Conservation (phyloP, 2,329 filamentous ascomycete genomes). For the Chrysoporthe deuterocubensis region DNA sequence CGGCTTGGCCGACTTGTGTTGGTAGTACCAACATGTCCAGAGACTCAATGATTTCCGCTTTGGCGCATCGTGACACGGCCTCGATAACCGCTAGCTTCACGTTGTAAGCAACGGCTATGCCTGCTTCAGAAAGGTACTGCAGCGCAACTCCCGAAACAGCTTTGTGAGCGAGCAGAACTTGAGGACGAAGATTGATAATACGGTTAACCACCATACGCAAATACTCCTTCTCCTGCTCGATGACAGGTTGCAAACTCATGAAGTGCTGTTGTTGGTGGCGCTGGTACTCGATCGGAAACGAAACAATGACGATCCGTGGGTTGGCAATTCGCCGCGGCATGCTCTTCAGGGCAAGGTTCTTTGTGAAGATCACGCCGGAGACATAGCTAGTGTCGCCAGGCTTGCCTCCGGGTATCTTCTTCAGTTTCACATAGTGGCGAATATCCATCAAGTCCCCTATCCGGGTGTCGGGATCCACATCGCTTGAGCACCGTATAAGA, state of each 20-base stretch:
- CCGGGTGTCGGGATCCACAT: conserved; percentile 91
- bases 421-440: conserved; percentile 94
- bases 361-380: conserved; percentile 95
- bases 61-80: conserved; percentile 88
- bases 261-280: conserved; percentile 88
- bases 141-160: conserved; percentile 90
- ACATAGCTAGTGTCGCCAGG: conserved; percentile 95
- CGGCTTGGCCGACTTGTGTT: conserved; percentile 77
- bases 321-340: conserved; percentile 87
- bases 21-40: conserved; percentile 87
- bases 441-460: conserved; percentile 96
- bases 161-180: conserved; percentile 88
- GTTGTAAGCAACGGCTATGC: conserved; percentile 93
- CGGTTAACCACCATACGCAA: conserved; percentile 88
- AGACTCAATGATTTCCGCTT: conserved; percentile 91
- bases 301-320: conserved; percentile 88
- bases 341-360: conserved; percentile 93
- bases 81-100: conserved; percentile 96
- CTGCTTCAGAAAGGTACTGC: conserved; percentile 83
- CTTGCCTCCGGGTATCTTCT: conserved; percentile 89
- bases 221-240: conserved; percentile 95
- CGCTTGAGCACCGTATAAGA: conserved; percentile 86
- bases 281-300: conserved; percentile 95
- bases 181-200: conserved; percentile 83
- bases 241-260: conserved; percentile 96